Evolutionary conservation across 495 filamentous ascomycete genomes (phyloP).

Genomic region (Tuber melanosporum): DNA sequence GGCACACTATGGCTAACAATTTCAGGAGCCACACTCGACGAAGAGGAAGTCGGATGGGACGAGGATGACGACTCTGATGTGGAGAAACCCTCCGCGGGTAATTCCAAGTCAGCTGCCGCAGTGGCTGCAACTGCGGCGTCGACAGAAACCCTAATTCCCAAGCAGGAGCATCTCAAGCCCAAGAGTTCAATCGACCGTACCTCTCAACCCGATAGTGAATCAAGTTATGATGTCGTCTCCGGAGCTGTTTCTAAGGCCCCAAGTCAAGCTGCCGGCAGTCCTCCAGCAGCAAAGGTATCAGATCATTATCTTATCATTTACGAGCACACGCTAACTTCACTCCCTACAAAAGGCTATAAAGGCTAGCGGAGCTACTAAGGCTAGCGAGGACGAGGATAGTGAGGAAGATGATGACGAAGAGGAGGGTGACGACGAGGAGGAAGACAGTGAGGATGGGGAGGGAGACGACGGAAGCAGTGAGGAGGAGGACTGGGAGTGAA

Average conservation of each 20-base stretch:
- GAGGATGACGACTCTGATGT: conserved; percentile 37
- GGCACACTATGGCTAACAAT: conserved; percentile 7
- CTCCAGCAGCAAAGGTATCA: conserved; percentile 28
- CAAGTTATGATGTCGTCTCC: conserved; percentile 41
- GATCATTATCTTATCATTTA: not conserved
- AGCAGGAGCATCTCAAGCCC: conserved; percentile 26
- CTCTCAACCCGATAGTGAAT: conserved; percentile 41
- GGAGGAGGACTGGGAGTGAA: conserved; percentile 35
- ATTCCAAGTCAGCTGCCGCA: not conserved
- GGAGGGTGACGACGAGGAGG: conserved; percentile 1
- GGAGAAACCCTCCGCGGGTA: conserved; percentile 11
- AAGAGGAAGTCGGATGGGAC: conserved; percentile 41
- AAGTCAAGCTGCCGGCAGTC: conserved; percentile 33
- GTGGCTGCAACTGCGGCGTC: conserved; percentile 22
- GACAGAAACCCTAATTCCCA: conserved; percentile 33
- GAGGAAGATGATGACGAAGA: conserved; percentile 6
- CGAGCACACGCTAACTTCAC: not conserved
- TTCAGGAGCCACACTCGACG: conserved; percentile 27
- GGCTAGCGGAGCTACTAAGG: not conserved
- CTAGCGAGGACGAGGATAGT: conserved; percentile 17
- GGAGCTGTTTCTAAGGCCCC: conserved; percentile 35
- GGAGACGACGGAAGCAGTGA: conserved; percentile 26
- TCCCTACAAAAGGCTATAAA: conserved; percentile 8
- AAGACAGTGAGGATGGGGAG: conserved; percentile 14
- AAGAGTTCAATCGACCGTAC: conserved; percentile 32